Conservation (phyloP, 495 filamentous ascomycete genomes). For the Aspergillus steynii region DNA sequence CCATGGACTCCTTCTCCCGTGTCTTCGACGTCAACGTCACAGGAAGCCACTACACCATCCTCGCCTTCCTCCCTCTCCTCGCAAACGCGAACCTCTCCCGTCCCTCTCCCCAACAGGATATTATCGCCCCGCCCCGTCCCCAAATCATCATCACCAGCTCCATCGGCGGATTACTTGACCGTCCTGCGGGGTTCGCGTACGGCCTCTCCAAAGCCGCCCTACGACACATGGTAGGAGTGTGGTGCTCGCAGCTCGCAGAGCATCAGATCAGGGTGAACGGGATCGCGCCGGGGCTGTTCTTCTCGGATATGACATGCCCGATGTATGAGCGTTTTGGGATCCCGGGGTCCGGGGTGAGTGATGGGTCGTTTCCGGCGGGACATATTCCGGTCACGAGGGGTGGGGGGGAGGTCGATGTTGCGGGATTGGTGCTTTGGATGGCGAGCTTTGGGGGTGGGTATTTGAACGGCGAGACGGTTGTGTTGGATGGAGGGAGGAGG, state of each 20-base stretch:
- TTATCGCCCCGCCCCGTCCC: constrained; percentile 49
- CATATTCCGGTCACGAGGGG: constrained; percentile 52
- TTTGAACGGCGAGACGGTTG: constrained; percentile 55
- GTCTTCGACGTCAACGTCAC: constrained; percentile 60
- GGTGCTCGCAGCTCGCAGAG: constrained; percentile 50
- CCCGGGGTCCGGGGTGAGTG: constrained; percentile 11
- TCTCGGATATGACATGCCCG: constrained; percentile 57
- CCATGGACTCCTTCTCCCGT: constrained; percentile 55
- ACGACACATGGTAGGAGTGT: constrained; percentile 61
- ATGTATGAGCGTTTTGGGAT: neutral
- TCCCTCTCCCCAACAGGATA: constrained; percentile 23
- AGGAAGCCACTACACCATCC: constrained; percentile 59
- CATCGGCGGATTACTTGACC: constrained; percentile 55
- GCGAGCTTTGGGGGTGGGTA: constrained; percentile 61
- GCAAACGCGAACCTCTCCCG: constrained; percentile 55
- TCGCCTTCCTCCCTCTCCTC: constrained; percentile 64
- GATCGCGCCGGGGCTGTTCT: constrained; percentile 63
- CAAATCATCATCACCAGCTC: constrained; percentile 63
- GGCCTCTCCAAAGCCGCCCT: constrained; percentile 62
- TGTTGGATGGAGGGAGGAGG: constrained; percentile 61
- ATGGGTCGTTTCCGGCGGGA: constrained; percentile 41
- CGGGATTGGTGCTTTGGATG: constrained; percentile 60
- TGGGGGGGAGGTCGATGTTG: constrained; percentile 61
- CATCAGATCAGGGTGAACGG: constrained; percentile 63
- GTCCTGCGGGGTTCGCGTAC: constrained; percentile 58